phyloP scores from a whole-genome alignment of 2,329 filamentous ascomycete genomes.

The Epichloe festucae region DNA sequence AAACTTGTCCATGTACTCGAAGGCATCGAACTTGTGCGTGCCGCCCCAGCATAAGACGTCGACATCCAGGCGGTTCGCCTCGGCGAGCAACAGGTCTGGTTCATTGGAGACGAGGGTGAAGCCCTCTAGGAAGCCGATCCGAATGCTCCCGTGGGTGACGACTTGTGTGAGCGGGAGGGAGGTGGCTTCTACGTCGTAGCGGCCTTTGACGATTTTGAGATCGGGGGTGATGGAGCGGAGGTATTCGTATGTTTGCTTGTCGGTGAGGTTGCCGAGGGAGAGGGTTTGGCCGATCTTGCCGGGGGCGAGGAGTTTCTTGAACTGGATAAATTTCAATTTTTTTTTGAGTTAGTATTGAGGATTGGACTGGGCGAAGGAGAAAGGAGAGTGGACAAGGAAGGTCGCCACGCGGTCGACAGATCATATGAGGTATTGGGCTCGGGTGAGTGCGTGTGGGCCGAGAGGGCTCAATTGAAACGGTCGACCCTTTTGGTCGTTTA shows the following conservation, averaged over 20 bases:
- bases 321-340: conserved; percentile 32
- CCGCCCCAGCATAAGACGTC: conserved; percentile 58
- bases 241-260: conserved; percentile 70
- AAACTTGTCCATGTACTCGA: conserved; percentile 64
- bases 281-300: conserved; percentile 75
- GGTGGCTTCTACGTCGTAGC: conserved; percentile 53
- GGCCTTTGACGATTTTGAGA: conserved; percentile 56
- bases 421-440: too few relatives aligned
- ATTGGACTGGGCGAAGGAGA: too few relatives aligned
- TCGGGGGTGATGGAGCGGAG: conserved; percentile 61
- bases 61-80: conserved; percentile 55
- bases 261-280: conserved; percentile 69
- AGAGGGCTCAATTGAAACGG: too few relatives aligned
- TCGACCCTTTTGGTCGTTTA: conserved; percentile 21
- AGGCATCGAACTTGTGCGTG: conserved; percentile 56
- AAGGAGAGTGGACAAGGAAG: too few relatives aligned
- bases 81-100: conserved; percentile 52
- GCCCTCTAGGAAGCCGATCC: conserved; percentile 54
- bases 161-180: conserved; percentile 53
- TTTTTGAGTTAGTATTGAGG: too few relatives aligned
- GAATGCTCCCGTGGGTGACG: conserved; percentile 51
- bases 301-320: conserved; percentile 73
- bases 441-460: too few relatives aligned
- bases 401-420: too few relatives aligned
- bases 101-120: conserved; percentile 56